Evolutionary conservation across 495 filamentous ascomycete genomes (phyloP).

Genomic region (Podospora pseudocomata): DNA sequence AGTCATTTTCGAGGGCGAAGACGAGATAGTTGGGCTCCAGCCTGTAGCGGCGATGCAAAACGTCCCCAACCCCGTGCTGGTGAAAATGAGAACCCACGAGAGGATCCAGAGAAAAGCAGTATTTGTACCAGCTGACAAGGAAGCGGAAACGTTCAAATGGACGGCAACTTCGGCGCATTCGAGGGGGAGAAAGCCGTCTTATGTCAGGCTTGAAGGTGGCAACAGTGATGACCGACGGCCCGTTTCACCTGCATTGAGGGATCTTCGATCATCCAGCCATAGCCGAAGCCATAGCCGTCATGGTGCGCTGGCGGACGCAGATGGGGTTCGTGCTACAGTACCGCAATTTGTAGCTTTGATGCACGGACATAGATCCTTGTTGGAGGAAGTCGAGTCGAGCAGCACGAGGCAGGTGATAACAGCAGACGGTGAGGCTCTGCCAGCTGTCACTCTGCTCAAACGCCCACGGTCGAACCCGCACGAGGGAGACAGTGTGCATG

Average conservation of each 20-base stretch:
- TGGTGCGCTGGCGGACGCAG: constrained; percentile 15
- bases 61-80: constrained; percentile 24
- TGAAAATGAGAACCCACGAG: constrained; percentile 24
- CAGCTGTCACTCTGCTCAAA: constrained; percentile 15
- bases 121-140: constrained; percentile 23
- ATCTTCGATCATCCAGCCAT: not conserved
- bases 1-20: constrained; percentile 14
- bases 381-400: constrained; percentile 22
- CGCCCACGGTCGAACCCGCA: constrained; percentile 19
- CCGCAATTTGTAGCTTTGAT: constrained; percentile 30
- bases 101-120: constrained; percentile 24
- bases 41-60: constrained; percentile 29
- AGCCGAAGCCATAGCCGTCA: constrained; percentile 4
- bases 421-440: constrained; percentile 3
- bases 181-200: constrained; percentile 15
- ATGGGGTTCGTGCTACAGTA: constrained; percentile 26
- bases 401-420: constrained; percentile 4
- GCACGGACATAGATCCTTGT: constrained; percentile 20
- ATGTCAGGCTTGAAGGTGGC: constrained; percentile 15
- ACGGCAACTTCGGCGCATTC: constrained; percentile 17
- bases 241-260: not conserved
- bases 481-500: constrained; percentile 24
- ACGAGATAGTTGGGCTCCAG: constrained; percentile 17
- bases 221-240: not conserved
- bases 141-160: constrained; percentile 22